Percentiles rank a stretch among this genome's conserved stretches.
Evolutionary conservation across 495 filamentous ascomycete genomes (phyloP).

Genomic region (Aspergillus hancockii): DNA sequence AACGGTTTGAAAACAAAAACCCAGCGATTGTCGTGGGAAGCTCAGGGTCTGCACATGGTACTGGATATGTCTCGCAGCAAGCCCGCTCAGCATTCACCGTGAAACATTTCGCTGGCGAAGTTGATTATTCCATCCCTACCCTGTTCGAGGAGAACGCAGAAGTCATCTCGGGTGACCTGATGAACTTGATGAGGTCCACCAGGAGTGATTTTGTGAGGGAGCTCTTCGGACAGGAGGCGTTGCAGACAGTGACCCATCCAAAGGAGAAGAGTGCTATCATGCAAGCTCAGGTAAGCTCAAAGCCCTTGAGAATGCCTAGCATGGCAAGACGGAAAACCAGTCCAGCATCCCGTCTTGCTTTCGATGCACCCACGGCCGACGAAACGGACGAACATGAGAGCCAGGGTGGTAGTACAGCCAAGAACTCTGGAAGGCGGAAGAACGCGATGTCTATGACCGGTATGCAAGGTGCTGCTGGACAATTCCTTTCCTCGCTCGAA

Average conservation of each 20-base stretch:
- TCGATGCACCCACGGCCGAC: slow-evolving; percentile 44
- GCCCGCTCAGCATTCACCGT: slow-evolving; percentile 79
- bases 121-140: slow-evolving; percentile 87
- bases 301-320: slow-evolving; percentile 87
- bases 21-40: slow-evolving; percentile 78
- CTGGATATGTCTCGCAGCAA: slow-evolving; percentile 80
- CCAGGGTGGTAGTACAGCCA: slow-evolving; percentile 41
- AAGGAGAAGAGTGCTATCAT: slow-evolving; percentile 88
- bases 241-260: slow-evolving; percentile 87
- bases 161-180: slow-evolving; percentile 89
- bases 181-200: slow-evolving; percentile 89
- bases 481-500: slow-evolving; percentile 87
- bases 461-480: slow-evolving; percentile 85
- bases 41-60: slow-evolving; percentile 68
- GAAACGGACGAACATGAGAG: slow-evolving; percentile 56
- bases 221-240: slow-evolving; percentile 88
- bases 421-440: slow-evolving; percentile 36
- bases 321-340: slow-evolving; percentile 76
- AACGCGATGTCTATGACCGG: slow-evolving; percentile 42
- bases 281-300: slow-evolving; percentile 94
- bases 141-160: slow-evolving; percentile 94
- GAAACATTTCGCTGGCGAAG: slow-evolving; percentile 92
- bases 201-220: slow-evolving; percentile 85
- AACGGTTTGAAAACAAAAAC: slow-evolving; percentile 92
- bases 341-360: slow-evolving; percentile 40